A percentile compares a stretch with the other conserved stretches of the same genome.
These are phyloP conservation scores for Sequoiadendron giganteum DNA, from an alignment of 75 land plant species.

Conservation along the genomic window DNA sequence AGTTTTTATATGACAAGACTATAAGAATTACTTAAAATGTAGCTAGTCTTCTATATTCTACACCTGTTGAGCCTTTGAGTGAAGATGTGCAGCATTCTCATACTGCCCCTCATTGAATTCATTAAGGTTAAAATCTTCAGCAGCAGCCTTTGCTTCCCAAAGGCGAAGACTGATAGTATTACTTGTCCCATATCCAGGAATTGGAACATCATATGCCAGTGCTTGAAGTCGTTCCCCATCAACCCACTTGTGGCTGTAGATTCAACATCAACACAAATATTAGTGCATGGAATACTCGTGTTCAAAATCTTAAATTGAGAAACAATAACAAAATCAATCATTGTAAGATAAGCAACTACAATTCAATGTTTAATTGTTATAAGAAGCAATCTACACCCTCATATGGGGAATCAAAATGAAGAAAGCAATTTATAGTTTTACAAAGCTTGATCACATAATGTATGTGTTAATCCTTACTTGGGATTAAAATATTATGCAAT, in stretches of 20 bases:
- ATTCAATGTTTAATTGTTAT: neutral
- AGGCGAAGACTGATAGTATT: slow-evolving; percentile 89
- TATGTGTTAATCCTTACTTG: neutral
- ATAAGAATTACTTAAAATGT: neutral
- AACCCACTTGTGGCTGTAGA: slow-evolving; percentile 76
- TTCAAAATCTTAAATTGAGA: neutral
- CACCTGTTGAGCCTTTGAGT: slow-evolving; percentile 87
- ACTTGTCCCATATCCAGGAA: slow-evolving; percentile 93
- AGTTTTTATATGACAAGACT: neutral
- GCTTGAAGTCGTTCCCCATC: slow-evolving; percentile 86
- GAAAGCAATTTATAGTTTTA: neutral
- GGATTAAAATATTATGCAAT: neutral
- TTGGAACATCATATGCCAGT: slow-evolving; percentile 95
- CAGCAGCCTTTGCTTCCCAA: slow-evolving; percentile 83
- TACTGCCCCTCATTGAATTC: slow-evolving; percentile 86
- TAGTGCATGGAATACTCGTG: neutral
- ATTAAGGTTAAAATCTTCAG: slow-evolving; percentile 72
- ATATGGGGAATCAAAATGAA: neutral
- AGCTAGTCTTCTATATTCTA: neutral
- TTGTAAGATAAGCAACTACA: neutral
- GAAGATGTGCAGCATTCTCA: slow-evolving; percentile 74
- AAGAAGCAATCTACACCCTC: neutral
- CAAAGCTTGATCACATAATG: neutral
- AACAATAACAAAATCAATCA: neutral
- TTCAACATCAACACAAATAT: neutral